Base-by-base conservation (phyloP, 2,329 filamentous ascomycete species). In the Cercospora berteroae region DNA sequence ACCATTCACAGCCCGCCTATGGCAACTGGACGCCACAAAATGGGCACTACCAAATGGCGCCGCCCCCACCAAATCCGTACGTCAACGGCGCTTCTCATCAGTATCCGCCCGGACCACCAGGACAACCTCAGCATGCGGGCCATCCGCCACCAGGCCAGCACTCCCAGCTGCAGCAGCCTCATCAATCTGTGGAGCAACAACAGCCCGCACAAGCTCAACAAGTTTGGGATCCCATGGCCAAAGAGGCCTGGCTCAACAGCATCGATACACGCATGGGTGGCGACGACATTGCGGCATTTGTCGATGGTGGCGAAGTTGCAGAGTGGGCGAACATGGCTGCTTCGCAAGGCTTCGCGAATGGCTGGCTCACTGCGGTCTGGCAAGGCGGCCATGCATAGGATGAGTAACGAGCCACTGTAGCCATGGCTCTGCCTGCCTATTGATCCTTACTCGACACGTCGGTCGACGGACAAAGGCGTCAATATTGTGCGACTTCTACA, bases 251-350 rank as follows among this genome's bases (percentile, higher is more conserved):
- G 78, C 70, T 79, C 2, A 74, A 74, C 63, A 76, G 72, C 16
- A 66, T 81, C 42, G 76, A 80, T 18, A 79, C 77, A 7, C 70
- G 74, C 1, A 76, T 81, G 44, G 76, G 77, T 10, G 78, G 77
- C n/a, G 79, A 80, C 63, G 79, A 81, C 66, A 70, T 81, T 13
- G 78, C 79, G 8, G 79, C 78, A 5, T 81, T 81, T 67, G 77
- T 79, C 12, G 78, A 79, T 48, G 79, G 79, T 7, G 77, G 73
- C 20, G 77, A 77, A 52, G 74, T 77, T 66, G 71, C 74, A 13
- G 74, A 78, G 23, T 79, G 75, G 74, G 74, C 74, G 61, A 69
- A 65, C n/a, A 67, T 72, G 72, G 72, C 70, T 42, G 71, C 69
- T 12, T 67, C 65, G 13, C 64, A 70, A 33, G 69, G 69, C 52